Percentiles rank a stretch among this genome's conserved stretches.
Evolutionary conservation across 1,284 basidiomycete species (phyloP).

Genomic region (Baeospora myosura): DNA sequence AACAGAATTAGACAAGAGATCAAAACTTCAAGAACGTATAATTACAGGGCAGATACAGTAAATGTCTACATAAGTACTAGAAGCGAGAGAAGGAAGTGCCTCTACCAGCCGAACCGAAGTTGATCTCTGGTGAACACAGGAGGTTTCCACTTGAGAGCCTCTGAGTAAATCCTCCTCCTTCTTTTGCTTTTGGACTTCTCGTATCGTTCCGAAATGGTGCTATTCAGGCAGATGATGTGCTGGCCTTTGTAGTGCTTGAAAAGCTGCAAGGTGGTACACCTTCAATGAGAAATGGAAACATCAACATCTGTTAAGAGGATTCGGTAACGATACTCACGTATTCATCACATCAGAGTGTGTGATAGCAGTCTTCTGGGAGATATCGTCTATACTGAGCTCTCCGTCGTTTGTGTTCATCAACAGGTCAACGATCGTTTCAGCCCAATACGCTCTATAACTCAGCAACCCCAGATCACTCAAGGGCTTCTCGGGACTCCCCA

Average conservation of each 20-base stretch:
- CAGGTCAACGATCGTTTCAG: slow-evolving; percentile 92
- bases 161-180: slow-evolving; percentile 74
- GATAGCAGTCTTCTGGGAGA: slow-evolving; percentile 94
- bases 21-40: too few relatives aligned
- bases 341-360: slow-evolving; percentile 97
- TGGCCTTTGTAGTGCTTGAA: slow-evolving; percentile 96
- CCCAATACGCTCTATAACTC: slow-evolving; percentile 95
- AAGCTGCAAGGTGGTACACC: slow-evolving; percentile 89
- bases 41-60: too few relatives aligned
- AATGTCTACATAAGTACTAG: too few relatives aligned
- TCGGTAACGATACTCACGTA: slow-evolving; percentile 59
- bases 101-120: slow-evolving; percentile 80
- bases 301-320: slow-evolving; percentile 7
- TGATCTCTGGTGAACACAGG: slow-evolving; percentile 88
- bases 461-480: slow-evolving; percentile 91
- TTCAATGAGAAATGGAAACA: slow-evolving; percentile 25
- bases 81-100: slow-evolving; percentile 5
- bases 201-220: slow-evolving; percentile 87
- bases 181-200: slow-evolving; percentile 80
- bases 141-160: slow-evolving; percentile 88
- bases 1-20: too few relatives aligned
- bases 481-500: slow-evolving; percentile 97
- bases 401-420: slow-evolving; percentile 64
- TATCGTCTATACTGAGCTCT: slow-evolving; percentile 93
- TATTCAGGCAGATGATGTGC: slow-evolving; percentile 90